Evolutionary conservation across 768 basidiomycete species (phyloP), one percentile per base, ranked within the genome.

Genomic region (Boletellus ananas): DNA sequence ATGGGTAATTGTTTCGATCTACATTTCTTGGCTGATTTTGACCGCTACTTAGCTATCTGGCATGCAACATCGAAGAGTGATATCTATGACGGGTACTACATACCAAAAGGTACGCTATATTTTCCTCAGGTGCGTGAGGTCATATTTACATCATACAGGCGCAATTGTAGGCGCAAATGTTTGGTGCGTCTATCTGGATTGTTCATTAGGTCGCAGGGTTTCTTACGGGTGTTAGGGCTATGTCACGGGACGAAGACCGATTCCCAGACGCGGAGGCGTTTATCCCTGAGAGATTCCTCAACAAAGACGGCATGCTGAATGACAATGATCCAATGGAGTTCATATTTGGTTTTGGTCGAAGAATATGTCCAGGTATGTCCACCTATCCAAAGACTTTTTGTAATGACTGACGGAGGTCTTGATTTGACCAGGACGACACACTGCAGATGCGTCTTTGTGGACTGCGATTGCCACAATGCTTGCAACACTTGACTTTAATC

Each of bases 41-140:
- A 48, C 34, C 9, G 14, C 27, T 13, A 16, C 16, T 14, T 17
- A 42, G 40, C 34, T 6, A 13, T 36, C 13, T 42, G 34, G 50
- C 50, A 51, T 21, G 43, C 50, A 4, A 50, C 61, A 0, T 55
- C 48, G 4, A 51, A 55, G 13, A 65, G 68, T 34, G 72, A 73
- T 38, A 47, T 64, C 6, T 71, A 69, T 47, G 47, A 57, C 8
- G 70, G 66, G 0, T 63, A 60, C 49, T 58, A 52, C 21, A 60
- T 73, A 21, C 72, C 72, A 0, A 63, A 66, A 43, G 66, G 68
- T 9, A 11, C 14, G 40, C 34, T 18, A 4, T n/a, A 5, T 18
- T 10, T 47, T 34, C 29, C 11, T 29, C 6, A 29, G 29, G 11
- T 11, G 10, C 29, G 3, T 11, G 29, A 9, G 11, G 20, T 25